Conservation (phyloP, 2,329 filamentous ascomycete species). For the Furcasterigmium sp. region DNA sequence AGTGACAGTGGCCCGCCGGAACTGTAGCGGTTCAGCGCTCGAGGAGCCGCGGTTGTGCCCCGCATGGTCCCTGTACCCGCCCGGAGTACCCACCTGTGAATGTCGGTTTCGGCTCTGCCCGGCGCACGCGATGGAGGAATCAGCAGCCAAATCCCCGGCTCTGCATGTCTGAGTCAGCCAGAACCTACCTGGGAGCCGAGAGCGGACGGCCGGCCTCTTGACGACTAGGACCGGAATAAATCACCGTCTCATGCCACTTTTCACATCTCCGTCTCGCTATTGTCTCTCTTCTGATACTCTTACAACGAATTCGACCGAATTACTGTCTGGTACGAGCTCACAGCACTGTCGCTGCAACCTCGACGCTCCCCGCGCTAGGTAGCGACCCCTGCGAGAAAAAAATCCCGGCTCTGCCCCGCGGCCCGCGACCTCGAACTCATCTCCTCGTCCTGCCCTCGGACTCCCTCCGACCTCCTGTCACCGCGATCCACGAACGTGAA, state of each 20-base stretch:
- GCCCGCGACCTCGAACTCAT: neutral
- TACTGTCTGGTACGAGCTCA: neutral
- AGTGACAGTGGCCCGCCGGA: neutral
- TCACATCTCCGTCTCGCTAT: neutral
- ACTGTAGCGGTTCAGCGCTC: neutral
- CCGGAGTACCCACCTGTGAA: neutral
- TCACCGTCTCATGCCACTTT: neutral
- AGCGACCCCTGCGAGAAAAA: neutral
- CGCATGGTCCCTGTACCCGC: too few species aligned
- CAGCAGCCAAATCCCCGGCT: neutral
- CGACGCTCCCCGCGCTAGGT: neutral
- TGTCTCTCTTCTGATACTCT: neutral
- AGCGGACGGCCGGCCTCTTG: neutral
- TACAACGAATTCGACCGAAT: neutral
- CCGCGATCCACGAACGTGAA: slow-evolving; percentile 6
- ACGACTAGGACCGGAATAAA: neutral
- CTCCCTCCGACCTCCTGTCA: neutral
- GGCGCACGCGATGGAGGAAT: neutral
- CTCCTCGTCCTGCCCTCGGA: slow-evolving; percentile 2
- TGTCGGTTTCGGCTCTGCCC: neutral
- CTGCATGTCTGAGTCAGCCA: neutral
- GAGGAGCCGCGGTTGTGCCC: neutral
- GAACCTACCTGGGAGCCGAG: neutral
- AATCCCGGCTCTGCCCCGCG: neutral
- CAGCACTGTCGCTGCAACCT: neutral